A percentile compares a stretch with the other conserved stretches of the same genome.
Evolutionary conservation across 129 eudicot genomes (phyloP).

Genomic region (Arctium minus): DNA sequence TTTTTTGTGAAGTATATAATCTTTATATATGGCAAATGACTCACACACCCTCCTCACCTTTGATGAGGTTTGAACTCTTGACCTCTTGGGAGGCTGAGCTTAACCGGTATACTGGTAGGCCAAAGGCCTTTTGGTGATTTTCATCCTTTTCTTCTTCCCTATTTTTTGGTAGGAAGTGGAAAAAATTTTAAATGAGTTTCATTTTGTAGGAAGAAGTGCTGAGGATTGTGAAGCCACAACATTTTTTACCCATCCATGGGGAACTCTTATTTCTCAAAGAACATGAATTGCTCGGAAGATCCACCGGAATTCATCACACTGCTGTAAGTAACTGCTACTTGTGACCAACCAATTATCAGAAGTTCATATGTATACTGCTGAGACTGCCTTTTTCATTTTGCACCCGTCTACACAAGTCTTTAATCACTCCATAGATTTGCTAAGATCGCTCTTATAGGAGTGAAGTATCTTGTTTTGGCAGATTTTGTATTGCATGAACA

Average conservation of each 20-base stretch:
- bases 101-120: too few species aligned
- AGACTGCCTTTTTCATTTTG: neutral
- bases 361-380: neutral
- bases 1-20: neutral
- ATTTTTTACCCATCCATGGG: constrained; percentile 93
- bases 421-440: neutral
- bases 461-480: neutral
- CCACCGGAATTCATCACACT: constrained; percentile 91
- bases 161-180: neutral
- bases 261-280: constrained; percentile 95
- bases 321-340: constrained; percentile 49
- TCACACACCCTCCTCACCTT: neutral
- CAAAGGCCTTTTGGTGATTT: neutral
- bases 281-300: constrained; percentile 89
- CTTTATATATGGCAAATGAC: neutral
- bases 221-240: constrained; percentile 97
- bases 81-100: neutral
- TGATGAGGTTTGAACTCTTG: neutral
- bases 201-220: constrained; percentile 85
- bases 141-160: neutral
- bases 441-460: neutral
- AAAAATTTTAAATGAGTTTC: neutral
- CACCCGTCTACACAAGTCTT: neutral
- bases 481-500: neutral
- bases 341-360: neutral